phyloP scores from a whole-genome alignment of 768 basidiomycete genomes.

The Tricholomella constricta region DNA sequence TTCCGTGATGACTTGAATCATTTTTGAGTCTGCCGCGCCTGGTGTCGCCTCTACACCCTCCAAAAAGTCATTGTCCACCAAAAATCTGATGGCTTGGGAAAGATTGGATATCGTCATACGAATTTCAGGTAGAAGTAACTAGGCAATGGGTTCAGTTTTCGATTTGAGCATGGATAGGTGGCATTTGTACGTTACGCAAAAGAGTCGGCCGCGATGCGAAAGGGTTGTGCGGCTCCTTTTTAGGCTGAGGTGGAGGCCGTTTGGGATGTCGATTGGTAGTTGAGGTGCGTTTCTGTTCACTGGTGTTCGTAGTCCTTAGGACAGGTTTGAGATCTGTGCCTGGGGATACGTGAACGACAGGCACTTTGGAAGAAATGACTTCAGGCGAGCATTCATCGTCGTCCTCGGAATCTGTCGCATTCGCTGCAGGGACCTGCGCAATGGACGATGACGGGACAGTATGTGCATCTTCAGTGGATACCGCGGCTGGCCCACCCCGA shows the following conservation, averaged over 20 bases:
- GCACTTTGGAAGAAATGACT: constrained; percentile 53
- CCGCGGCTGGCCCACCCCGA: not conserved
- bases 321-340: not conserved
- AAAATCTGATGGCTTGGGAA: constrained; percentile 88
- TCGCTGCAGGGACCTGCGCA: not conserved
- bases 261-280: constrained; percentile 1
- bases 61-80: constrained; percentile 89
- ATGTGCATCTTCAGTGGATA: not conserved
- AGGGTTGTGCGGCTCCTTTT: constrained; percentile 56
- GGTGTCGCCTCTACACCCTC: constrained; percentile 76
- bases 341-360: not conserved
- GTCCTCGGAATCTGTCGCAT: constrained; percentile 28
- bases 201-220: constrained; percentile 71
- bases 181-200: constrained; percentile 69
- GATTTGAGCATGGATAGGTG: not conserved
- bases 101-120: constrained; percentile 87
- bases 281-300: not conserved
- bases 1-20: constrained; percentile 58
- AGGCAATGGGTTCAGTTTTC: constrained; percentile 8
- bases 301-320: not conserved
- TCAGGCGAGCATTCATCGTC: constrained; percentile 55
- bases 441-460: not conserved
- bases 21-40: constrained; percentile 67
- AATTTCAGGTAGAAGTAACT: constrained; percentile 87
- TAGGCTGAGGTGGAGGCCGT: constrained; percentile 23